Conservation (phyloP, 352 stramenopile species). For the Pelagophyceae sp. region DNA sequence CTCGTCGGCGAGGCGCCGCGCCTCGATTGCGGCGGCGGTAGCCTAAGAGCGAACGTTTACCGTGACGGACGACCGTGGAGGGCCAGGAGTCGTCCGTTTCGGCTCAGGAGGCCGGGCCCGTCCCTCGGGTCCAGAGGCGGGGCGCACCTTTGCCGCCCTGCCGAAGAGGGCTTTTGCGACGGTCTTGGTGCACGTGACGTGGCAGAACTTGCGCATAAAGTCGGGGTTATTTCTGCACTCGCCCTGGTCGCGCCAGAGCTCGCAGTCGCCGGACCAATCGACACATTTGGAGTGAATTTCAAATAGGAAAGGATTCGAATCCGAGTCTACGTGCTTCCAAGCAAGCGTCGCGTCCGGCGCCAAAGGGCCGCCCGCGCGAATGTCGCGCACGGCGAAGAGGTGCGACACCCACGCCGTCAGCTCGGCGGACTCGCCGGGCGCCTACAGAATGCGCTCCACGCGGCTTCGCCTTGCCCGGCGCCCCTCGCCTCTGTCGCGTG, state of each 20-base stretch:
- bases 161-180: no score
- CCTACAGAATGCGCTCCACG: no score
- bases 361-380: slow-evolving; percentile 3
- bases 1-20: background rate
- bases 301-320: background rate
- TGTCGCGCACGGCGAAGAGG: background rate
- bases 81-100: background rate
- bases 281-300: background rate
- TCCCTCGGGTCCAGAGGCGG: no score
- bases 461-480: no score
- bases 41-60: no score
- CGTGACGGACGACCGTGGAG: no score
- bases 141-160: no score
- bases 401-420: background rate
- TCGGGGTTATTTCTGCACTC: background rate
- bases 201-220: slow-evolving; percentile 17
- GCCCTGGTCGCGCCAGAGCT: background rate
- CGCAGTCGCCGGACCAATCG: background rate
- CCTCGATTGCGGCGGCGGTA: background rate
- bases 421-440: background rate
- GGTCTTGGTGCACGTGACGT: background rate
- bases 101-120: background rate
- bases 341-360: background rate
- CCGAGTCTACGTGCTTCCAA: slow-evolving; percentile 15
- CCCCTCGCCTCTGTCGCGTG: no score